Conservation (phyloP, 805 yeast species). For the Starmerella floris region DNA sequence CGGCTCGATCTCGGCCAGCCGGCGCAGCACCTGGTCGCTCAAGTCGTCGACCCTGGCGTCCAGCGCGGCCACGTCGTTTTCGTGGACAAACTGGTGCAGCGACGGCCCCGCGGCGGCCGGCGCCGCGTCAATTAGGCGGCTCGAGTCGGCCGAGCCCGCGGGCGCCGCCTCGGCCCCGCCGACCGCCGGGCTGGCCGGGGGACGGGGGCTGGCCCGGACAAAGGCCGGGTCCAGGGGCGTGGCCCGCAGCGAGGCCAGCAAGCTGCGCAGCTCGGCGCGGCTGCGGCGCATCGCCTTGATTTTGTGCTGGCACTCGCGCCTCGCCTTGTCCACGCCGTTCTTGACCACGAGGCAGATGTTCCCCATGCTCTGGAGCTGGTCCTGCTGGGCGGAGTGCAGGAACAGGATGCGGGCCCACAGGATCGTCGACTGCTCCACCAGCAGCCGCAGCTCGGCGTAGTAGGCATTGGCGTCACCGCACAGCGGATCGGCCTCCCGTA, state of each 20-base stretch:
- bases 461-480: slow-evolving; percentile 39
- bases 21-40: slow-evolving; percentile 7
- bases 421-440: slow-evolving; percentile 32
- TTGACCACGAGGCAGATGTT: slow-evolving; percentile 28
- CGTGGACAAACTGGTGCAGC: slow-evolving; percentile 19
- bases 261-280: slow-evolving; percentile 15
- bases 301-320: slow-evolving; percentile 7
- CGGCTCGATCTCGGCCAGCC: slow-evolving; percentile 7
- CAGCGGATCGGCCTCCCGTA: slow-evolving; percentile 37
- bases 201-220: not conserved
- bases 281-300: slow-evolving; percentile 9
- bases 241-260: slow-evolving; percentile 14
- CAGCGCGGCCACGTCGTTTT: slow-evolving; percentile 13
- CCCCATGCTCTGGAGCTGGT: slow-evolving; percentile 31
- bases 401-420: slow-evolving; percentile 35
- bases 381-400: slow-evolving; percentile 34
- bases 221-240: slow-evolving; percentile 16
- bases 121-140: not conserved
- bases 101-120: not conserved
- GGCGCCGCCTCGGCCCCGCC: not conserved
- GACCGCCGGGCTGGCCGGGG: not conserved
- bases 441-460: slow-evolving; percentile 29
- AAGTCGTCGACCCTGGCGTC: slow-evolving; percentile 9
- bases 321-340: slow-evolving; percentile 21
- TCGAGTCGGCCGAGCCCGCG: not conserved